phyloP scores from a whole-genome alignment of 1,284 basidiomycete species.

The Meripilus lineatus region DNA sequence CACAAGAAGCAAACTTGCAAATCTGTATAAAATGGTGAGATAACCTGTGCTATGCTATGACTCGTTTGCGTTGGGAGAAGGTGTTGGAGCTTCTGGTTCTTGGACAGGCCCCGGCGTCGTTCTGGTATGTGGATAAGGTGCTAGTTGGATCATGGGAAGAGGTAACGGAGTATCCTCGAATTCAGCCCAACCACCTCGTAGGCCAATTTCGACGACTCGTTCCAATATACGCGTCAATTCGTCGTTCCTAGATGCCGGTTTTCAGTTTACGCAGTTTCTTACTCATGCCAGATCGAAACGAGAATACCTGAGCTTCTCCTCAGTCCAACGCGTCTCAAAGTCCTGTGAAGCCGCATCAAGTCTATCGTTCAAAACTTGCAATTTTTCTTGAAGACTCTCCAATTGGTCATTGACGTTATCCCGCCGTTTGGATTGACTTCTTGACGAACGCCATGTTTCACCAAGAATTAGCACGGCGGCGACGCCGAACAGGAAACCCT shows the following conservation, averaged over 20 bases:
- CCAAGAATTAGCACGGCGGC: constrained; percentile 74
- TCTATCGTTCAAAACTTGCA: constrained; percentile 42
- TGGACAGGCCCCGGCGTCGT: no score
- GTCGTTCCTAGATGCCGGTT: constrained; percentile 42
- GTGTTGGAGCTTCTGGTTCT: no score
- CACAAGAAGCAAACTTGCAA: no score
- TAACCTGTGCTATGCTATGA: no score
- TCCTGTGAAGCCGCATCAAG: constrained; percentile 42
- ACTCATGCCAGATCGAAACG: constrained; percentile 10
- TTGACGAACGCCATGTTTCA: constrained; percentile 74
- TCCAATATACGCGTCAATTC: constrained; percentile 63
- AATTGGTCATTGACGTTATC: constrained; percentile 73
- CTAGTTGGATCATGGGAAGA: constrained; percentile 38
- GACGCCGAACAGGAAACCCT: constrained; percentile 82
- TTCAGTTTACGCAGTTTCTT: background rate
- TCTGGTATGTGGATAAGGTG: no score
- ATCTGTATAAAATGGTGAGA: no score
- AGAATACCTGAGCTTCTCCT: constrained; percentile 44
- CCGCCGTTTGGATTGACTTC: constrained; percentile 68
- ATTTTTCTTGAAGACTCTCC: constrained; percentile 46
- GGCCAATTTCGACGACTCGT: constrained; percentile 68
- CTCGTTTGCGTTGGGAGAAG: no score
- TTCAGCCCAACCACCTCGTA: constrained; percentile 65
- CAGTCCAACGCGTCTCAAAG: constrained; percentile 40
- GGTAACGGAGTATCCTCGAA: constrained; percentile 52